A percentile compares a stretch with the other conserved stretches of the same genome.
Conservation (phyloP, 768 basidiomycete species). For the Cystofilobasidium ferigula region DNA sequence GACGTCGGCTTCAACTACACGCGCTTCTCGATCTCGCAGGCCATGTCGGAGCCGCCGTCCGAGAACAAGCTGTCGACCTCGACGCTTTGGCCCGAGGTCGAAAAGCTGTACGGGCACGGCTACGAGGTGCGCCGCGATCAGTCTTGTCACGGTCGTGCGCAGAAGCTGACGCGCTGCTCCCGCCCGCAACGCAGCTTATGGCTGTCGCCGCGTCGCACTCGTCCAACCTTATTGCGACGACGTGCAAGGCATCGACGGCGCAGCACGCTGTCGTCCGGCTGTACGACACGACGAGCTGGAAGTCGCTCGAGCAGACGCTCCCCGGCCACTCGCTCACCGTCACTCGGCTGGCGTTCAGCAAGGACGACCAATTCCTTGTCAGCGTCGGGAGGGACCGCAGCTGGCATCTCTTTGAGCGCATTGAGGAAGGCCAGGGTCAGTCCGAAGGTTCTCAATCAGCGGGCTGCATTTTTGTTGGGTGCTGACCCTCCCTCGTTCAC, state of each 20-base stretch:
- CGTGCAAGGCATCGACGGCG: slow-evolving; percentile 74
- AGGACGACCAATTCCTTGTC: slow-evolving; percentile 63
- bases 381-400: slow-evolving; percentile 84
- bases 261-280: slow-evolving; percentile 85
- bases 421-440: slow-evolving; percentile 42
- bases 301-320: slow-evolving; percentile 59
- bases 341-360: slow-evolving; percentile 80
- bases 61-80: slow-evolving; percentile 78
- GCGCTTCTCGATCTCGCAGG: slow-evolving; percentile 35
- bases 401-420: slow-evolving; percentile 66
- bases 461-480: too few relatives aligned
- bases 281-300: slow-evolving; percentile 61
- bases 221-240: slow-evolving; percentile 64
- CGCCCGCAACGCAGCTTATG: slow-evolving; percentile 70
- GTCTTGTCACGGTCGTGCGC: background rate
- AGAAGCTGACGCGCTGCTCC: background rate
- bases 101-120: slow-evolving; percentile 95
- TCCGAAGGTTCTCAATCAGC: too few relatives aligned
- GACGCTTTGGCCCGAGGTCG: slow-evolving; percentile 92
- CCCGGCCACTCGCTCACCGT: slow-evolving; percentile 79
- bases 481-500: background rate
- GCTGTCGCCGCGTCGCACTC: slow-evolving; percentile 64
- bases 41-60: slow-evolving; percentile 46
- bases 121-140: slow-evolving; percentile 58
- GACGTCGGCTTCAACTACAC: slow-evolving; percentile 32